Percentiles rank a stretch among this genome's conserved stretches.
Evolutionary conservation across 257 asterid species (phyloP).

Genomic region (Salvia miltiorrhiza): DNA sequence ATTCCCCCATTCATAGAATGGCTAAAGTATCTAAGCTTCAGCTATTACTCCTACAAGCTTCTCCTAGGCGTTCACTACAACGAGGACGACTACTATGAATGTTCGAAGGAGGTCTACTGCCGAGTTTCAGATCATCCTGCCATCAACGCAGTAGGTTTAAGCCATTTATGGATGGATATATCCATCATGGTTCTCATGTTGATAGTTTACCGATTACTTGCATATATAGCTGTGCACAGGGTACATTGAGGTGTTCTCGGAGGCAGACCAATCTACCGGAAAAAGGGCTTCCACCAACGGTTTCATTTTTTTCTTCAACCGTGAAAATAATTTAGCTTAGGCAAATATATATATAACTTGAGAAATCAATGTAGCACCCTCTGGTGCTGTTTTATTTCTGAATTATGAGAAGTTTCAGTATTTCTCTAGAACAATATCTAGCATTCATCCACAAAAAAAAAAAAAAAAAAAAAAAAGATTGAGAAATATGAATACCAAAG

Average conservation of each 20-base stretch:
- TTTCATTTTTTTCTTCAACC: slow-evolving; percentile 26
- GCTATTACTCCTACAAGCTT: slow-evolving; percentile 84
- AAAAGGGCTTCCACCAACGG: slow-evolving; percentile 29
- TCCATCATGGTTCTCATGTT: slow-evolving; percentile 70
- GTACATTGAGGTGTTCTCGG: slow-evolving; percentile 40
- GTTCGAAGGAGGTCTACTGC: slow-evolving; percentile 61
- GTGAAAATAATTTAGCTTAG: slow-evolving; percentile 42
- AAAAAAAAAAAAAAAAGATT: no score
- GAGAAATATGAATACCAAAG: neutral
- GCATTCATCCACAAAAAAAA: neutral
- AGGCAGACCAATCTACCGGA: neutral
- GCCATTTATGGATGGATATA: slow-evolving; percentile 61
- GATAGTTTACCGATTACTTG: slow-evolving; percentile 66
- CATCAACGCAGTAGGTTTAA: slow-evolving; percentile 64
- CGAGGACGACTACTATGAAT: slow-evolving; percentile 65
- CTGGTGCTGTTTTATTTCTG: slow-evolving; percentile 34
- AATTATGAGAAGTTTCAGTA: slow-evolving; percentile 13
- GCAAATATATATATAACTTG: slow-evolving; percentile 22
- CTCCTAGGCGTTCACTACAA: slow-evolving; percentile 81
- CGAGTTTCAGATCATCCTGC: slow-evolving; percentile 69
- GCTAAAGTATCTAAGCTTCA: slow-evolving; percentile 80
- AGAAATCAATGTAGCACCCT: slow-evolving; percentile 24
- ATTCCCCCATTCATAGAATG: slow-evolving; percentile 84
- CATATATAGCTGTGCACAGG: slow-evolving; percentile 73
- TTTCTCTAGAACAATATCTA: slow-evolving; percentile 12